Evolutionary conservation across 2,329 filamentous ascomycete genomes (phyloP).

Genomic region (Xylariomycetidae sp.): DNA sequence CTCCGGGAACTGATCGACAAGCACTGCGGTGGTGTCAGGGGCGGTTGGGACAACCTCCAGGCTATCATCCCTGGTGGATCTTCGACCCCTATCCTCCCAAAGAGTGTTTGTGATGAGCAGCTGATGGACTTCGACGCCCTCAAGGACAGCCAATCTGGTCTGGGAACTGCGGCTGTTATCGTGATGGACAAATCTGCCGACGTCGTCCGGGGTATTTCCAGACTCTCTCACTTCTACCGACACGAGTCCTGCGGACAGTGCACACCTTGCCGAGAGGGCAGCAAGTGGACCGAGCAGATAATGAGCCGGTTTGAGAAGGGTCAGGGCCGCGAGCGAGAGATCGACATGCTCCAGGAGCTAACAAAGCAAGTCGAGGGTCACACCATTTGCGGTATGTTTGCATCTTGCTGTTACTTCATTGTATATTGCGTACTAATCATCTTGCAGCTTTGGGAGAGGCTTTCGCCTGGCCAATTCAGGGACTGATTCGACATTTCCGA

Average conservation of each 20-base stretch:
- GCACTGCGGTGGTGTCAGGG: slow-evolving; percentile 94
- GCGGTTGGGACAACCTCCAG: slow-evolving; percentile 95
- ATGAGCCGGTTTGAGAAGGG: slow-evolving; percentile 95
- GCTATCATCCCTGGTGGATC: slow-evolving; percentile 95
- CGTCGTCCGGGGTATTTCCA: slow-evolving; percentile 87
- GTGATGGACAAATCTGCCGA: slow-evolving; percentile 99
- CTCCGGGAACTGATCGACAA: slow-evolving; percentile 94
- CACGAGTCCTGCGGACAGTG: slow-evolving; percentile 98
- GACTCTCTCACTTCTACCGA: slow-evolving; percentile 94
- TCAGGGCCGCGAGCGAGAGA: slow-evolving; percentile 81
- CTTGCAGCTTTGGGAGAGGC: slow-evolving; percentile 78
- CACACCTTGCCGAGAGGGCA: slow-evolving; percentile 98
- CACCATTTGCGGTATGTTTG: slow-evolving; percentile 81
- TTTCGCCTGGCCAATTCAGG: slow-evolving; percentile 97
- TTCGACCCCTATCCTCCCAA: slow-evolving; percentile 92
- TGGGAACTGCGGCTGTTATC: slow-evolving; percentile 94
- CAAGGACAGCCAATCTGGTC: slow-evolving; percentile 95
- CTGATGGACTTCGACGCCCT: slow-evolving; percentile 98
- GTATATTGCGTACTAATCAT: slow-evolving; percentile 20
- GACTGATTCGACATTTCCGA: slow-evolving; percentile 95
- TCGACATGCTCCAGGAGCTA: slow-evolving; percentile 98
- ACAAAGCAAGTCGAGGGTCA: slow-evolving; percentile 99
- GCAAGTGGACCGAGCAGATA: slow-evolving; percentile 99
- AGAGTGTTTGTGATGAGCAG: slow-evolving; percentile 84
- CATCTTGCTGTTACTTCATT: background rate